Evolutionary conservation across 805 yeast species (phyloP).

Genomic region (Kodamaea jinghongensis): DNA sequence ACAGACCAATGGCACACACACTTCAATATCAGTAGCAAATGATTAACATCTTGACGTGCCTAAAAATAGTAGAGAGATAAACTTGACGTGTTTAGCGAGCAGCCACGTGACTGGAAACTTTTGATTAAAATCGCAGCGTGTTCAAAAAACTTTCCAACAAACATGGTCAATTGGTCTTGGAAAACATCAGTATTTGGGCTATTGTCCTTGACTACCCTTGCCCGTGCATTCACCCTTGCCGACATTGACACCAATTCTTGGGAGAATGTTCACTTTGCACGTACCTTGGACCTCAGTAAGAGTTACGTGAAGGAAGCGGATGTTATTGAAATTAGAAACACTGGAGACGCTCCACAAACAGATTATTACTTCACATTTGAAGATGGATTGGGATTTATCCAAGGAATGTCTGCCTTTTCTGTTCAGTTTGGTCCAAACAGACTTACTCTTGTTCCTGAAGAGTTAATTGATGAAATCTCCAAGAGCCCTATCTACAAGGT

Average conservation of each 20-base stretch:
- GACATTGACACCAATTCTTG: constrained; percentile 26
- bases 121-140: constrained; percentile 1
- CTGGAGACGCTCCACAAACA: constrained; percentile 49
- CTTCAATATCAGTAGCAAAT: too few species aligned
- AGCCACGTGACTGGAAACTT: constrained; percentile 2
- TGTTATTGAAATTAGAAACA: constrained; percentile 57
- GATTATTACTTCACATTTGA: constrained; percentile 57
- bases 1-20: too few species aligned
- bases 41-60: too few species aligned
- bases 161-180: constrained; percentile 8
- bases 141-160: neutral
- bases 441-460: constrained; percentile 9
- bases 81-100: too few species aligned
- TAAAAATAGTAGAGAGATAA: too few species aligned
- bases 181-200: constrained; percentile 1
- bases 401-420: constrained; percentile 42
- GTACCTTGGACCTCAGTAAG: constrained; percentile 61
- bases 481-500: constrained; percentile 36
- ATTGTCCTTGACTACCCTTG: constrained; percentile 6
- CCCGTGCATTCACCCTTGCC: constrained; percentile 9
- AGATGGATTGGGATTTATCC: constrained; percentile 46
- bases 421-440: constrained; percentile 21
- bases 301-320: constrained; percentile 64
- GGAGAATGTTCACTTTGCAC: constrained; percentile 57
- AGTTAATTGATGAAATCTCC: neutral